A percentile compares a stretch with the other conserved stretches of the same genome.
These are phyloP conservation scores for Sechiopsis laciniata DNA, from an alignment of 306 rosid genomes.

Conservation along the genomic window DNA sequence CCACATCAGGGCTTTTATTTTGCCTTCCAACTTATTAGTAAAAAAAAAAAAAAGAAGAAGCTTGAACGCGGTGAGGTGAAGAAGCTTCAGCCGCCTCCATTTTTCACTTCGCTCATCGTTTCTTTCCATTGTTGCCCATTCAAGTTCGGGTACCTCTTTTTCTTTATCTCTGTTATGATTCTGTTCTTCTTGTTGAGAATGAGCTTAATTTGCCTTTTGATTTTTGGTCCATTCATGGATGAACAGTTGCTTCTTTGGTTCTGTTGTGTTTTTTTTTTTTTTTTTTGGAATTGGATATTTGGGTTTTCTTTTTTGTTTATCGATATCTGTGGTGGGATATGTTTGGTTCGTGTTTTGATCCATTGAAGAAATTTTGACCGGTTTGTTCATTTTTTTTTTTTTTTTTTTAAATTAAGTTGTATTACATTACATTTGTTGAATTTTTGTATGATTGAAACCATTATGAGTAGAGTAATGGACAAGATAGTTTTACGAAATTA, in stretches of 20 bases:
- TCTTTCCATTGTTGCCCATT: not conserved
- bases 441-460: not conserved
- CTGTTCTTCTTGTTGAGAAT: slow-evolving; percentile 2
- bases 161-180: not conserved
- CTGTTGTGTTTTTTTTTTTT: not conserved
- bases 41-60: too few relatives aligned
- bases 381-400: not conserved
- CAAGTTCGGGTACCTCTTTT: not conserved
- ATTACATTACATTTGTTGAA: not conserved
- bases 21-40: slow-evolving; percentile 16
- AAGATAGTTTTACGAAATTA: too few relatives aligned
- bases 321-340: not conserved
- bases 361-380: not conserved
- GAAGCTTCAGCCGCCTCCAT: slow-evolving; percentile 13
- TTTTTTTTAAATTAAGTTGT: not conserved
- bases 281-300: not conserved
- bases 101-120: not conserved
- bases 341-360: not conserved
- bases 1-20: slow-evolving; percentile 20
- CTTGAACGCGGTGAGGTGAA: slow-evolving; percentile 1
- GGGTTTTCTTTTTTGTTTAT: not conserved
- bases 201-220: not conserved
- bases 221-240: not conserved
- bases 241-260: not conserved
- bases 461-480: too few relatives aligned